Evolutionary conservation across 2,329 filamentous ascomycete genomes (phyloP).

Genomic region (Mycosphaerella sp.): DNA sequence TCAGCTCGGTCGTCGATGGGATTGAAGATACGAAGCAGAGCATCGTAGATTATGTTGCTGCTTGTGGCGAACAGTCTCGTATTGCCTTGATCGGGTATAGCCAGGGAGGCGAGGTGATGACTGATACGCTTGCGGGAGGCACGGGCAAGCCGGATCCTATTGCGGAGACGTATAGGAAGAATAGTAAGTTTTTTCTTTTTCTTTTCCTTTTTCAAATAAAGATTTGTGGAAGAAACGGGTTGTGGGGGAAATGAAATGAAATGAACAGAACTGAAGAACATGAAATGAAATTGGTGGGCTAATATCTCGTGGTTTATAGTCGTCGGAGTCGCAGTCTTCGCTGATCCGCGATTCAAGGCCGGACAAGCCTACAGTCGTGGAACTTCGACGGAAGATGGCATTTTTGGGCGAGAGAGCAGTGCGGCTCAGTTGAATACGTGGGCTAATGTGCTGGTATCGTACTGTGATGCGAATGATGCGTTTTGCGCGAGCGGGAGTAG

Average conservation of each 20-base stretch:
- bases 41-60: slow-evolving; percentile 29
- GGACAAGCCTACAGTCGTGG: slow-evolving; percentile 31
- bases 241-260: too few species aligned
- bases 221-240: too few species aligned
- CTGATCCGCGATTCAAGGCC: slow-evolving; percentile 34
- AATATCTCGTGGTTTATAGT: slow-evolving; percentile 16
- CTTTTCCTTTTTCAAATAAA: too few species aligned
- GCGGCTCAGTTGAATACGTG: slow-evolving; percentile 18
- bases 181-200: slow-evolving; percentile 17
- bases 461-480: slow-evolving; percentile 24
- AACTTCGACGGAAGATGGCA: slow-evolving; percentile 29
- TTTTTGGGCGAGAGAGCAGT: slow-evolving; percentile 21
- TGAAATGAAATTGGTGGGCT: too few species aligned
- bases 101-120: slow-evolving; percentile 28
- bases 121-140: slow-evolving; percentile 14
- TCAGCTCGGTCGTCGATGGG: slow-evolving; percentile 29
- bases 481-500: slow-evolving; percentile 21
- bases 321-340: slow-evolving; percentile 35
- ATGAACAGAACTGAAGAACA: too few species aligned
- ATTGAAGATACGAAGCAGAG: slow-evolving; percentile 31
- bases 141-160: slow-evolving; percentile 27
- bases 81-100: slow-evolving; percentile 37
- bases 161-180: slow-evolving; percentile 26
- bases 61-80: slow-evolving; percentile 25
- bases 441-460: slow-evolving; percentile 20